Evolutionary conservation across 345 rosid species (phyloP), one percentile per base, ranked within the genome.

Genomic region (Durio zibethinus): DNA sequence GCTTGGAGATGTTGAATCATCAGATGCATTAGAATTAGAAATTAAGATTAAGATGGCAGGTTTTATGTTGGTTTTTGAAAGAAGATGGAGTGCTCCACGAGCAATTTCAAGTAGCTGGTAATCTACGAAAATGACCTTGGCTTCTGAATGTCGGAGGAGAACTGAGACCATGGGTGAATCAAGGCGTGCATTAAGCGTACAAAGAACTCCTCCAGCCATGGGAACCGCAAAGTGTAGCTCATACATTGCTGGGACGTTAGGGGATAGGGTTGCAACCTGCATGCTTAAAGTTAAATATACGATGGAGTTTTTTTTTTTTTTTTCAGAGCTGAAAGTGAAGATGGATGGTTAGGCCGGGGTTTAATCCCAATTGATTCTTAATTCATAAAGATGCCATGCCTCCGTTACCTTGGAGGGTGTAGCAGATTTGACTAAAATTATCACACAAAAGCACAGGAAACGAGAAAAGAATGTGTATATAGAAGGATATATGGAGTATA

Each of bases 181-280:
- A 1, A 74, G 84, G 14, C 96, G 90, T 1, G 91, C 31, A 35
- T 94, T 94, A 40, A 94, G 95, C 0, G 96, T 74, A 60, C 97
- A 94, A 31, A 92, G 90, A 61, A 94, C 75, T 9, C 88, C 90
- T 52, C 97, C 95, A 2, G 90, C 89, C 95, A 92, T 93, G 33
- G 95, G 98, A 45, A 88, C 97, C 1, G 90, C 93, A 52, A 93
- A 93, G 80, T 92, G 97, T 64, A 92, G 91, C 87, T 94, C 98
- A 33, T 86, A 85, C 90, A 88, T 88, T 11, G 97, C 95, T 21
- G 91, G 95, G 80, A 94, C 90, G 78, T 92, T 89, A 3, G 91
- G 91, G 7, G 92, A 87, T 67, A 94, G 76, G 21, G 80, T 81
- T 5, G 94, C 92, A 73, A 93, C 92, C 98, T 90, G 71, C 20